Base-by-base conservation (phyloP, 495 filamentous ascomycete genomes). In the Talaromyces nanjingensis region DNA sequence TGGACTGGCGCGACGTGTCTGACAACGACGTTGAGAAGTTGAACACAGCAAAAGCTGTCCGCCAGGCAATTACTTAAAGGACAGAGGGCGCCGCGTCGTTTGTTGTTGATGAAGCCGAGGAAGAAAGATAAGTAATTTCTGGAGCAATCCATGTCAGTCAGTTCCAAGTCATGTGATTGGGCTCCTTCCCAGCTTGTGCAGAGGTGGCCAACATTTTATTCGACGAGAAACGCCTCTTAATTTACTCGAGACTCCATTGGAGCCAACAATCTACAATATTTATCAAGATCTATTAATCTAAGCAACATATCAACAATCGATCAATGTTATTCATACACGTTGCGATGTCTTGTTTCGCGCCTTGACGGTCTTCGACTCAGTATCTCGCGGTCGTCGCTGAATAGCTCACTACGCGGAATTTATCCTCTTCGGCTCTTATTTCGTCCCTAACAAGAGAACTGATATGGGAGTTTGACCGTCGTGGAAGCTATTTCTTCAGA, bases 21-120 rank as follows among this genome's bases (percentile, higher is more conserved):
- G 66, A 45, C 74, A 71, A 52, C 79, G 75, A 29, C 83, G 77
- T 20, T 75, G 75, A 49, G 18, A 56, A 25, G 25, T 25, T 25
- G 25, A 25, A 31, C 37, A 16, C 37, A 42, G 37, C 37, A 42
- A 42, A 4, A 42, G 37, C 37, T 42, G 9, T 42, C 37, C 16
- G 37, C 16, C 71, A 53, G 20, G 82, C 75, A 34, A 84, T 71
- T 57, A 11, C n/a, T 27, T 11, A 54, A 1, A 56, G 11, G 27
- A 22, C 20, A 18, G 42, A 47, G 6, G 6, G n/a, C 42, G 37
- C 7, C 45, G 45, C 45, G 45, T 9, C 45, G 45, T 49, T 49
- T 20, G 18, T 49, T 49, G 45, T 49, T 49, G n/a, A 8, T 49
- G 18, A 49, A 49, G 45, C 16, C 7, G 45, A 20, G 11, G 45